Evolutionary conservation across 2,329 filamentous ascomycete species (phyloP).

Genomic region (Exophiala lecanii-corni): DNA sequence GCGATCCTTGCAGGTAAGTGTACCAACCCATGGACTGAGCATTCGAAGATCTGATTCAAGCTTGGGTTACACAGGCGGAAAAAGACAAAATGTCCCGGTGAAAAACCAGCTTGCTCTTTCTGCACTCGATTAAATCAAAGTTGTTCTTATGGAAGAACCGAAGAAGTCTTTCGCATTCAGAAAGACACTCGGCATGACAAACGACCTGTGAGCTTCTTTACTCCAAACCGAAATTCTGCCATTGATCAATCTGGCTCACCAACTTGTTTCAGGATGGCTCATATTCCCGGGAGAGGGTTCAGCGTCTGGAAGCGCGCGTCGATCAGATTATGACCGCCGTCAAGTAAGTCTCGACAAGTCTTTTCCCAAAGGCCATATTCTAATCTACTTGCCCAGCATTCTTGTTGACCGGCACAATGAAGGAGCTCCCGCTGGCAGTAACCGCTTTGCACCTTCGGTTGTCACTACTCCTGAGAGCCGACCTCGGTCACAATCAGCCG

Average conservation of each 20-base stretch:
- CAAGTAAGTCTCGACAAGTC: constrained; percentile 26
- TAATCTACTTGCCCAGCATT: constrained; percentile 6
- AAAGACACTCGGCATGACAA: constrained; percentile 21
- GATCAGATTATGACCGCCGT: constrained; percentile 35
- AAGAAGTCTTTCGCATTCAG: constrained; percentile 25
- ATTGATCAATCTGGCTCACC: neutral
- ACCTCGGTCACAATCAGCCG: neutral
- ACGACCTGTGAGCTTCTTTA: constrained; percentile 1
- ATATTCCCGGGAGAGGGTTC: constrained; percentile 32
- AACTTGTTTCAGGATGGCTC: neutral
- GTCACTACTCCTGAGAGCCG: neutral
- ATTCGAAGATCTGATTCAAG: constrained; percentile 8
- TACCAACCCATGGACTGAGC: neutral
- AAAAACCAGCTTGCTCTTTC: constrained; percentile 47
- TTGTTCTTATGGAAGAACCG: constrained; percentile 40
- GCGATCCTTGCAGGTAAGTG: constrained; percentile 39
- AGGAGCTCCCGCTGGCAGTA: constrained; percentile 10
- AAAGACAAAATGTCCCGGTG: constrained; percentile 49
- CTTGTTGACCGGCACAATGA: constrained; percentile 14
- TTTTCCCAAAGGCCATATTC: neutral
- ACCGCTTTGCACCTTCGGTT: constrained; percentile 11
- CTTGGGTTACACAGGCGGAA: constrained; percentile 40
- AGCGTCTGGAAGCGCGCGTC: constrained; percentile 33
- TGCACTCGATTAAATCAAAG: constrained; percentile 46
- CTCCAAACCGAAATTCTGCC: neutral